Evolutionary conservation across 306 rosid species (phyloP), one percentile per base, ranked within the genome.

Genomic region (Quercus agrifolia): DNA sequence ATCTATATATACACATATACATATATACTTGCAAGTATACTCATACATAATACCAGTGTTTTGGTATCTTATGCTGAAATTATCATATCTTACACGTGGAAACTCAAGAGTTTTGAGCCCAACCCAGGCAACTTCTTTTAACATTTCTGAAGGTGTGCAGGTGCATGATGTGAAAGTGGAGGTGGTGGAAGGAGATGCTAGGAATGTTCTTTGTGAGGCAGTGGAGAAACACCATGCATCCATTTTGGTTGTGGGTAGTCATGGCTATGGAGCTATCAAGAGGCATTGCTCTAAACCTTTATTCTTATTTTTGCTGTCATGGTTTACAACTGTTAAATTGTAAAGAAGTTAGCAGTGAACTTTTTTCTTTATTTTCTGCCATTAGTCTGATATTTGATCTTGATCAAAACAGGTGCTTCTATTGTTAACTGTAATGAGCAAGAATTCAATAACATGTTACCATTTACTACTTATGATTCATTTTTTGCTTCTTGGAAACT

Each of bases 231-330:
- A 88, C 84, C 90, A 85, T 21, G 97, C 97, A 59, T 85, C 96
- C 21, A 17, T 87, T 38, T 78, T 93, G 85, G 90, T 93, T 19
- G 84, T 89, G 52, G 97, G 97, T 2, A 88, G 96, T 68, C 97
- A 93, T 84, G 92, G 94, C 62, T 91, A 93, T 78, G 96, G 97
- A 30, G 83, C 92, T 59, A 58, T 94, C 31, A 92, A 94, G 82
- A 86, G 98, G 97, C 89, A 77, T 5, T 28, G 0, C 2, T 57
- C 8, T 41, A 21, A 41, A 5, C 5, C 17, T 15, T 19, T 33
- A 6, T 19, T 33, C 64, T 58, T 21, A 58, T 58, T 58, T 23
- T 21, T 23, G 66, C 6, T 21, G 28, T 11, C 66, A 58, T 20
- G 4, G 64, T 10, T 58, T 58, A 23, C 64, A 20, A 10, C 63